These are phyloP conservation scores for Bisporella sp. DNA, from an alignment of 2,329 filamentous ascomycete genomes.

Conservation along the genomic window DNA sequence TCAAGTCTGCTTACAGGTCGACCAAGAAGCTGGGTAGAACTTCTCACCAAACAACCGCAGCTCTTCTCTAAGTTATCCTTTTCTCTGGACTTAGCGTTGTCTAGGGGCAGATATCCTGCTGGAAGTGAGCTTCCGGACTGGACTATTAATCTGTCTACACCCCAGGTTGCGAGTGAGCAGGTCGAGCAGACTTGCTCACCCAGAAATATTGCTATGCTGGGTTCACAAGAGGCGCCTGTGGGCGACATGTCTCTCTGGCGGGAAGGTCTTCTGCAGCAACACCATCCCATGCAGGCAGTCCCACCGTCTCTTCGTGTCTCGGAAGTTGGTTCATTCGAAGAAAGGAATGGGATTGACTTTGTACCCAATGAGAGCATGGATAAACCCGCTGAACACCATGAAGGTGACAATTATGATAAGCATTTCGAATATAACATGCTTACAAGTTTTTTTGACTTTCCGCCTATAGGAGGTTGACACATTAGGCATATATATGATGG, in stretches of 20 bases:
- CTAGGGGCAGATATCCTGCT: background rate
- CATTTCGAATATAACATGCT: background rate
- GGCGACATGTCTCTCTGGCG: background rate
- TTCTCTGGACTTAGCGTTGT: background rate
- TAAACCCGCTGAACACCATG: background rate
- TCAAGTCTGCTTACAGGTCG: background rate
- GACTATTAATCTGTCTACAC: slow-evolving; percentile 14
- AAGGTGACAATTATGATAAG: background rate
- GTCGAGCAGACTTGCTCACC: background rate
- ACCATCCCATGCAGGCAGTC: background rate
- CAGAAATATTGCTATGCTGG: background rate
- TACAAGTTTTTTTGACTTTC: background rate
- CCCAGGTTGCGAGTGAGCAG: slow-evolving; percentile 12
- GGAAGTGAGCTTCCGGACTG: background rate
- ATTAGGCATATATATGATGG: too few species aligned
- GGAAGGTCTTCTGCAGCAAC: background rate
- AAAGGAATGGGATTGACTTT: background rate
- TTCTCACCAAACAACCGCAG: background rate
- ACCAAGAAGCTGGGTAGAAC: background rate
- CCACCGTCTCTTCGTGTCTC: background rate
- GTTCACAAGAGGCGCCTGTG: background rate
- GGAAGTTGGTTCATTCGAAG: background rate
- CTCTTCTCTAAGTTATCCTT: background rate
- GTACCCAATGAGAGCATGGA: too few species aligned
- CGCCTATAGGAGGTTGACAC: background rate